Evolutionary conservation across 2,329 filamentous ascomycete species (phyloP).

Genomic region (Volutella citrinella): DNA sequence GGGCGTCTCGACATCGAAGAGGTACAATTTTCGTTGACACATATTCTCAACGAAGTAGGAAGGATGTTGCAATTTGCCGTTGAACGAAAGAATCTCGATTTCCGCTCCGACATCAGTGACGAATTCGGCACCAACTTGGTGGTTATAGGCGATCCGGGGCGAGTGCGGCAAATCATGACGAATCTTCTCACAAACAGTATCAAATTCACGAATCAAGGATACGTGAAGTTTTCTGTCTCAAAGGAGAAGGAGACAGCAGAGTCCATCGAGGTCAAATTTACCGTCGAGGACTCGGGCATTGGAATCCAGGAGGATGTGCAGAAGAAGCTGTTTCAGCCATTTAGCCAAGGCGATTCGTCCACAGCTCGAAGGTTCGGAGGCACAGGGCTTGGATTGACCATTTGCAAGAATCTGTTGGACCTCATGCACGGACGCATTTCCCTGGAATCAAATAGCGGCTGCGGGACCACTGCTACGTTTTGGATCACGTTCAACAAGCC

Average conservation of each 20-base stretch:
- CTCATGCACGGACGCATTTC: slow-evolving; percentile 76
- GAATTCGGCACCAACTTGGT: slow-evolving; percentile 66
- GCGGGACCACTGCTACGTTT: slow-evolving; percentile 72
- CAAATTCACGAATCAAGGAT: slow-evolving; percentile 69
- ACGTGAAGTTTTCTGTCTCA: slow-evolving; percentile 63
- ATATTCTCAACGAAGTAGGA: slow-evolving; percentile 74
- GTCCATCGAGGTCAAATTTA: slow-evolving; percentile 65
- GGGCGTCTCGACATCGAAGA: slow-evolving; percentile 76
- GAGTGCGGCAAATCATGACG: slow-evolving; percentile 78
- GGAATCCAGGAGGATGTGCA: slow-evolving; percentile 77
- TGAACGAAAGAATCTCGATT: slow-evolving; percentile 72
- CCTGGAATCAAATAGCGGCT: slow-evolving; percentile 63
- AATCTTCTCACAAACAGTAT: slow-evolving; percentile 76
- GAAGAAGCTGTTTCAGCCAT: slow-evolving; percentile 72
- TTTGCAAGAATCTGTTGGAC: slow-evolving; percentile 77
- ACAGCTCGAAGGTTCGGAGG: slow-evolving; percentile 77
- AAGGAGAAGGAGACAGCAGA: slow-evolving; percentile 64
- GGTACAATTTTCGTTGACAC: slow-evolving; percentile 72
- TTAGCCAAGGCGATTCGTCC: slow-evolving; percentile 78
- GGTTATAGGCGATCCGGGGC: slow-evolving; percentile 82
- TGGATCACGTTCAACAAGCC: slow-evolving; percentile 75
- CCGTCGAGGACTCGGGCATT: slow-evolving; percentile 75
- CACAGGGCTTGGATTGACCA: slow-evolving; percentile 74
- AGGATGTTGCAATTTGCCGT: slow-evolving; percentile 88
- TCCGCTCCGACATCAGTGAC: slow-evolving; percentile 61